Percentiles rank a stretch among this genome's conserved stretches.
Conservation (phyloP, 2,329 filamentous ascomycete species). For the Fusarium pilosicola region DNA sequence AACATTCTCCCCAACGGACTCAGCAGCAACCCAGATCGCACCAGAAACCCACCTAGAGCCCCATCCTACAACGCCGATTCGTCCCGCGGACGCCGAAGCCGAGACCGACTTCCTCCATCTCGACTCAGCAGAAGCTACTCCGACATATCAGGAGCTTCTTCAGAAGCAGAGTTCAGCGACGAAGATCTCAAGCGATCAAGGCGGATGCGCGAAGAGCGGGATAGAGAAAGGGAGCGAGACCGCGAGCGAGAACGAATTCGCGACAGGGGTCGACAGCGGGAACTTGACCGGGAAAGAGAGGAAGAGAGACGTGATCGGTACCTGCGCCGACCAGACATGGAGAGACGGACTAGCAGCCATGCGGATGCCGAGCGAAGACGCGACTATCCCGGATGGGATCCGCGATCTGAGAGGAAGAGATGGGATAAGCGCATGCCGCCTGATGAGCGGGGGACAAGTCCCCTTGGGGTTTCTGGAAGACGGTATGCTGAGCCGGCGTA, state of each 20-base stretch:
- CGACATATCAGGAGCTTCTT: constrained; percentile 51
- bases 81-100: constrained; percentile 49
- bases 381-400: constrained; percentile 49
- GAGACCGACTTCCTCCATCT: constrained; percentile 54
- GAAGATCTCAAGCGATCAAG: constrained; percentile 46
- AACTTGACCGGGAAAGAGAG: constrained; percentile 53
- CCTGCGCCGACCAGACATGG: constrained; percentile 53
- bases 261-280: constrained; percentile 47
- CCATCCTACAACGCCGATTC: constrained; percentile 46
- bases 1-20: constrained; percentile 54
- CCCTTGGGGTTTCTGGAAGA: constrained; percentile 50
- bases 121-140: constrained; percentile 56
- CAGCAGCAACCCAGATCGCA: constrained; percentile 44
- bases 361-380: constrained; percentile 58
- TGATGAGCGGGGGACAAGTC: constrained; percentile 46
- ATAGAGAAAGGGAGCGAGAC: constrained; percentile 44
- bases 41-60: constrained; percentile 51
- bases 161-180: constrained; percentile 48
- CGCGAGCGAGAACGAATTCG: constrained; percentile 47
- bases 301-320: constrained; percentile 51
- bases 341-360: constrained; percentile 61
- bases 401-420: constrained; percentile 49
- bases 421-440: constrained; percentile 49
- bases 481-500: constrained; percentile 53
- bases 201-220: constrained; percentile 41